phyloP scores from a whole-genome alignment of 176 grass and related monocot species.

The Poa annua region DNA sequence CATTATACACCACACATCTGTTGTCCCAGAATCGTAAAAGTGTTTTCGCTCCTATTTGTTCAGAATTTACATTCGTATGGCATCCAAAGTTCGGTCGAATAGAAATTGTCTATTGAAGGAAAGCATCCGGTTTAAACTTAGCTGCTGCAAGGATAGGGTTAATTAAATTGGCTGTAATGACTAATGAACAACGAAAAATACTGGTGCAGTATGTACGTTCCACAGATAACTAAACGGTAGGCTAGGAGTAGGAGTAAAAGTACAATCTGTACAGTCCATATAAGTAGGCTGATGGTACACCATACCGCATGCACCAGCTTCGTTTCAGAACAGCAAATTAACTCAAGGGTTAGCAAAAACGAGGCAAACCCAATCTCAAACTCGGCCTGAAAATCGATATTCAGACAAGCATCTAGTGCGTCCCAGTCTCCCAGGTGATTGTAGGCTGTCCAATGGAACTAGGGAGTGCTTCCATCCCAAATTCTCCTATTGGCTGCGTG shows the following conservation, averaged over 20 bases:
- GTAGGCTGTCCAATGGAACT: background rate
- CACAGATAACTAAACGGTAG: background rate
- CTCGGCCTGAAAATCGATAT: background rate
- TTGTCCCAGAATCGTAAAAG: background rate
- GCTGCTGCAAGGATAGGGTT: no score
- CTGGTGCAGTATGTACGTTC: background rate
- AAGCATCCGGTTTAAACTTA: background rate
- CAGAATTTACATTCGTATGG: background rate
- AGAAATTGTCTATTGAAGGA: no score
- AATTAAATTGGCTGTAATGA: background rate
- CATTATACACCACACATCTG: background rate
- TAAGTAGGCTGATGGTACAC: slow-evolving; percentile 30
- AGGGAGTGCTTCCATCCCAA: background rate
- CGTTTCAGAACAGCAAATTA: background rate
- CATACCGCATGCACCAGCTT: slow-evolving; percentile 56
- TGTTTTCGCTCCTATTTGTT: background rate
- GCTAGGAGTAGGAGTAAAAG: background rate
- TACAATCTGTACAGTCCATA: background rate
- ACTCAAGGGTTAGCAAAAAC: background rate
- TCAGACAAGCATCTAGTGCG: slow-evolving; percentile 26
- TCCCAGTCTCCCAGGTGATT: background rate
- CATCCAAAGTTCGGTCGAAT: background rate
- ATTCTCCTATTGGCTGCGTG: slow-evolving; percentile 24
- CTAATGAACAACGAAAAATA: background rate
- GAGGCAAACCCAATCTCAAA: background rate